Conservation (phyloP, 306 rosid species). For the Vigna trinervia region DNA sequence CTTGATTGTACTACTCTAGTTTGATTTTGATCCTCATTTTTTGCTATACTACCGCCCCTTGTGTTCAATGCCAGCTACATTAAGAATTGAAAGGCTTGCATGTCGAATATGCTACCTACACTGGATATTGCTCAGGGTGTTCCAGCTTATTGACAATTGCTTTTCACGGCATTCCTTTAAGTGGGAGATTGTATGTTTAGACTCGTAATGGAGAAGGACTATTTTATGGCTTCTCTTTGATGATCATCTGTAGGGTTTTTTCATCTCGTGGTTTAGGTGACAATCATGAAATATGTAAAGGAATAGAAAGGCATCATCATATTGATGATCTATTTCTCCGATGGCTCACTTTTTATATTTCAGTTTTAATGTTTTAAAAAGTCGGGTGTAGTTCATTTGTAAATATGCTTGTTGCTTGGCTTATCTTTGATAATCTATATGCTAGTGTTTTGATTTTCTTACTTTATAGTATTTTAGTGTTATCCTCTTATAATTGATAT, state of each 20-base stretch:
- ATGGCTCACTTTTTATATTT: neutral
- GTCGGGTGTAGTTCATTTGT: neutral
- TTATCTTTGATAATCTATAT: neutral
- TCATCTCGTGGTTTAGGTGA: constrained; percentile 7
- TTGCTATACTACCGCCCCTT: constrained; percentile 5
- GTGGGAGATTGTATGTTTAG: constrained; percentile 20
- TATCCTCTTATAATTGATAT: constrained; percentile 14
- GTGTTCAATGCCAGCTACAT: constrained; percentile 15
- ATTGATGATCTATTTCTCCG: constrained; percentile 11
- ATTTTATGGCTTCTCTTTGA: constrained; percentile 23
- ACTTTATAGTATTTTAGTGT: constrained; percentile 18
- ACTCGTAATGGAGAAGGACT: neutral
- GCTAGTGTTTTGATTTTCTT: constrained; percentile 17
- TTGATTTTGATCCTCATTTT: neutral
- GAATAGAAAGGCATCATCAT: constrained; percentile 24
- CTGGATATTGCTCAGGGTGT: constrained; percentile 34
- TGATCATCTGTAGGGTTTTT: constrained; percentile 24
- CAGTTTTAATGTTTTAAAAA: neutral
- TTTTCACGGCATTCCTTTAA: neutral
- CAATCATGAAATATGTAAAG: constrained; percentile 2
- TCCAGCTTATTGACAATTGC: neutral
- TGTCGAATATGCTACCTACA: neutral
- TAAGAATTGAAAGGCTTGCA: constrained; percentile 28
- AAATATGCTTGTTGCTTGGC: constrained; percentile 27
- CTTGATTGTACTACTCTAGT: constrained; percentile 17